Percentiles rank a stretch among this genome's conserved stretches.
These are phyloP conservation scores for Amyloporia xantha DNA, from an alignment of 768 basidiomycete genomes.

Conservation along the genomic window DNA sequence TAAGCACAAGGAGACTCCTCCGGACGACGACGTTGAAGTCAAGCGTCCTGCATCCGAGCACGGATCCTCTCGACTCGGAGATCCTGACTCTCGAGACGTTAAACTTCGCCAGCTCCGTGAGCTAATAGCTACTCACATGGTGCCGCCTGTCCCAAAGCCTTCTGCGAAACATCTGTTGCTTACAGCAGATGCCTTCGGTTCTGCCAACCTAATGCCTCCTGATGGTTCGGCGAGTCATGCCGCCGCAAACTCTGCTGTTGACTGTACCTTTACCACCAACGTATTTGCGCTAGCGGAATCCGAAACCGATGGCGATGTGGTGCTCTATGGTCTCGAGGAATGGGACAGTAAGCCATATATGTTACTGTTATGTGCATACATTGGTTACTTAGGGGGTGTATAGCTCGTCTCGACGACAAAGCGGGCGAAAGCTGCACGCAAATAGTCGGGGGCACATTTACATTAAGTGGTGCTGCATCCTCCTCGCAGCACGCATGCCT, in stretches of 20 bases:
- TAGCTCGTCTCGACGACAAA: slow-evolving; percentile 6
- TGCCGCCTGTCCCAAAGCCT: slow-evolving; percentile 23
- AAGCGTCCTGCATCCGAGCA: not conserved
- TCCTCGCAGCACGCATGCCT: slow-evolving; percentile 38
- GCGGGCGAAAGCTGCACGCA: slow-evolving; percentile 22
- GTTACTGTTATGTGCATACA: not conserved
- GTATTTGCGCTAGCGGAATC: slow-evolving; percentile 29
- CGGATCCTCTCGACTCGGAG: not conserved
- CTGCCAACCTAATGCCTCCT: slow-evolving; percentile 3
- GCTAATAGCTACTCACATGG: slow-evolving; percentile 20
- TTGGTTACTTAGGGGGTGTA: not conserved
- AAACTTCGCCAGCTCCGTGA: slow-evolving; percentile 22
- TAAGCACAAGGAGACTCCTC: slow-evolving; percentile 9
- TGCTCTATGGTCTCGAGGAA: slow-evolving; percentile 46
- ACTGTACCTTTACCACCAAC: slow-evolving; percentile 39
- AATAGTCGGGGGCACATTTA: slow-evolving; percentile 59
- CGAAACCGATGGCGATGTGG: slow-evolving; percentile 17
- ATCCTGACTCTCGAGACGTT: slow-evolving; percentile 1
- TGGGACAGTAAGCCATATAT: slow-evolving; percentile 37
- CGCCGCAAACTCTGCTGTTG: slow-evolving; percentile 30
- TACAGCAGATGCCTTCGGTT: slow-evolving; percentile 36
- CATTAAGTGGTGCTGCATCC: slow-evolving; percentile 41
- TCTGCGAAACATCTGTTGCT: slow-evolving; percentile 43
- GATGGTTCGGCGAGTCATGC: not conserved
- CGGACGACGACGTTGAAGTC: slow-evolving; percentile 4